Base-by-base conservation (phyloP, 345 rosid species). In the Barbarea vulgaris region DNA sequence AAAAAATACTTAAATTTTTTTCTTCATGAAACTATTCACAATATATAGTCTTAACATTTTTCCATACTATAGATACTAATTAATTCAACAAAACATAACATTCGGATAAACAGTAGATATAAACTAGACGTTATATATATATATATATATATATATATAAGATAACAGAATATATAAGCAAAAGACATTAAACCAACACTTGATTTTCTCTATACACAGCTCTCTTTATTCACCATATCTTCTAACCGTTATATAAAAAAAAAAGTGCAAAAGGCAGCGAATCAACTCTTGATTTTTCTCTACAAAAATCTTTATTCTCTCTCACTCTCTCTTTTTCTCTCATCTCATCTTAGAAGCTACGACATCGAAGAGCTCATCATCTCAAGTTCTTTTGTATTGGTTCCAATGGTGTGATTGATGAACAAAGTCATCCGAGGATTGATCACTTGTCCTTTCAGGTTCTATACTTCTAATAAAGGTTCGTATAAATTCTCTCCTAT, bases 161-260 rank as follows among this genome's bases (percentile, higher is more conserved):
- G 56, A 39, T 8, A 37, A 47, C 19, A 52, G n/a, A 55, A 46
- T 55, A 64, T 33, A 55, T 65, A 51, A 30, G 37, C 47, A 67
- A 75, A 68, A 59, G 50, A 42, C 6, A 69, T 30, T 68, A 58
- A 76, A 76, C 64, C 64, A 76, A 41, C 69, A 68, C 74, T 76
- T 69, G 63, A 68, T 76, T 76, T 37, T 67, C 21, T 67, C 52
- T 37, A 37, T 18, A 37, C 61, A 67, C 68, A 60, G 67, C 73
- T 59, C 69, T 61, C 64, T 60, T 67, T 59, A 42, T 50, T 44
- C 53, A 67, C 50, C 9, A 44, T 44, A 44, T 75, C 62, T 58
- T 81, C 57, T 48, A 59, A 22, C 72, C 57, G 77, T 70, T 70
- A 63, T 70, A 63, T 36, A 46, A 50, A 57, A 64, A 17, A 15